Evolutionary conservation across 2,329 filamentous ascomycete species (phyloP).

Genomic region (Rhynchosporium secalis): DNA sequence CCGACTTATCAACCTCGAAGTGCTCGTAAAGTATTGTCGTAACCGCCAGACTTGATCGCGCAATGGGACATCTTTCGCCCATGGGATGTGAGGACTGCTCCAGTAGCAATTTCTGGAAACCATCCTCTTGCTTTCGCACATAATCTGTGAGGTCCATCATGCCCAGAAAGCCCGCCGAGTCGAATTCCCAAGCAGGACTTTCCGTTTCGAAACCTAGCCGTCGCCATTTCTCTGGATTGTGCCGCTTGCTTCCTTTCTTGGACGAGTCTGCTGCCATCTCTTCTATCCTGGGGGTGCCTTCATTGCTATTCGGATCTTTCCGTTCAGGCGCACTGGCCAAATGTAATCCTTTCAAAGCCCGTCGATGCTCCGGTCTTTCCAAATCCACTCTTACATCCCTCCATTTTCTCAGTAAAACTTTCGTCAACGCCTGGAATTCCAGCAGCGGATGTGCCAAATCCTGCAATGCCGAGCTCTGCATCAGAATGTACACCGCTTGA

Average conservation of each 20-base stretch:
- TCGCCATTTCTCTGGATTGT: constrained; percentile 91
- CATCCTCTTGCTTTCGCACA: constrained; percentile 86
- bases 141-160: constrained; percentile 98
- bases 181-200: constrained; percentile 82
- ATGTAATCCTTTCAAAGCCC: constrained; percentile 75
- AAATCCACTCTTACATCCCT: constrained; percentile 80
- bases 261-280: constrained; percentile 44
- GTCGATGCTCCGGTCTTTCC: constrained; percentile 83
- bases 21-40: constrained; percentile 91
- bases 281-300: constrained; percentile 33
- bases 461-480: constrained; percentile 90
- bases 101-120: constrained; percentile 85
- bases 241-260: constrained; percentile 64
- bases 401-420: constrained; percentile 86
- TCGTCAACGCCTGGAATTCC: constrained; percentile 91
- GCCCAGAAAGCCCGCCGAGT: constrained; percentile 81
- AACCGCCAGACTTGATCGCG: constrained; percentile 80
- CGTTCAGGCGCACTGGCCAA: constrained; percentile 74
- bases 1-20: constrained; percentile 87
- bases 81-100: constrained; percentile 78
- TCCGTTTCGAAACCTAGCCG: constrained; percentile 89
- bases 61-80: constrained; percentile 79
- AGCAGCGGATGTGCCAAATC: constrained; percentile 87
- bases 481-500: constrained; percentile 84
- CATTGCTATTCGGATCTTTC: constrained; percentile 40